Evolutionary conservation across 2,329 filamentous ascomycete genomes (phyloP).

Genomic region (Bipolaris zeicola): DNA sequence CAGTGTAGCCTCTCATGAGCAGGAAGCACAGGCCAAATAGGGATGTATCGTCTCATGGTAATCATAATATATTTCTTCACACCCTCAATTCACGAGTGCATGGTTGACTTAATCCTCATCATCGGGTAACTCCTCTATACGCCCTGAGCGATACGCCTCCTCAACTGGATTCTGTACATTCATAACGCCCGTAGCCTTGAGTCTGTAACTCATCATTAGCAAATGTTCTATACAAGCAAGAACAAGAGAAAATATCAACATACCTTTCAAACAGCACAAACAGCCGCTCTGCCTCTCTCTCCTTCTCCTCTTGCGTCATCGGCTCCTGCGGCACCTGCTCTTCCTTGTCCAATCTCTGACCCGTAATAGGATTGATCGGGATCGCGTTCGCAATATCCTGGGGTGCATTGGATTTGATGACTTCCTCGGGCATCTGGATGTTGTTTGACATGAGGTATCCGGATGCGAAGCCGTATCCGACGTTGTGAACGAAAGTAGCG

Average conservation of each 20-base stretch:
- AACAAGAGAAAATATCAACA: slow-evolving; percentile 8
- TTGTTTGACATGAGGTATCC: slow-evolving; percentile 88
- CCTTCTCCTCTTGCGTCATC: slow-evolving; percentile 92
- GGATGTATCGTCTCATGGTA: no score
- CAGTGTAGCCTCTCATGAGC: background rate
- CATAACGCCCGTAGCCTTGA: slow-evolving; percentile 77
- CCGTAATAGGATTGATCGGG: slow-evolving; percentile 81
- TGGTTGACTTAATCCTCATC: slow-evolving; percentile 40
- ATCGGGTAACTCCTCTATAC: slow-evolving; percentile 71
- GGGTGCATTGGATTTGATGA: slow-evolving; percentile 60
- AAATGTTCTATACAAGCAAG: background rate
- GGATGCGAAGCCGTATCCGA: slow-evolving; percentile 92
- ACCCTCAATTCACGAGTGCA: background rate
- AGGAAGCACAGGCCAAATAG: background rate
- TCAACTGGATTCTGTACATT: slow-evolving; percentile 80
- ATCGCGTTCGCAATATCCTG: slow-evolving; percentile 33
- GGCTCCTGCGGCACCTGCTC: slow-evolving; percentile 63
- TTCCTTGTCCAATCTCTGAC: slow-evolving; percentile 76
- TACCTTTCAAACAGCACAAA: slow-evolving; percentile 91
- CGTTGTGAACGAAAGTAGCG: slow-evolving; percentile 80
- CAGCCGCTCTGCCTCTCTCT: slow-evolving; percentile 84
- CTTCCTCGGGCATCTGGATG: slow-evolving; percentile 73
- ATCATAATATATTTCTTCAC: no score
- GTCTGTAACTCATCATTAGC: slow-evolving; percentile 43
- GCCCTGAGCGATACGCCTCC: slow-evolving; percentile 69